Evolutionary conservation across 2,329 filamentous ascomycete genomes (phyloP), one percentile per base, ranked within the genome.

Genomic region (Mollisiaceae sp.): DNA sequence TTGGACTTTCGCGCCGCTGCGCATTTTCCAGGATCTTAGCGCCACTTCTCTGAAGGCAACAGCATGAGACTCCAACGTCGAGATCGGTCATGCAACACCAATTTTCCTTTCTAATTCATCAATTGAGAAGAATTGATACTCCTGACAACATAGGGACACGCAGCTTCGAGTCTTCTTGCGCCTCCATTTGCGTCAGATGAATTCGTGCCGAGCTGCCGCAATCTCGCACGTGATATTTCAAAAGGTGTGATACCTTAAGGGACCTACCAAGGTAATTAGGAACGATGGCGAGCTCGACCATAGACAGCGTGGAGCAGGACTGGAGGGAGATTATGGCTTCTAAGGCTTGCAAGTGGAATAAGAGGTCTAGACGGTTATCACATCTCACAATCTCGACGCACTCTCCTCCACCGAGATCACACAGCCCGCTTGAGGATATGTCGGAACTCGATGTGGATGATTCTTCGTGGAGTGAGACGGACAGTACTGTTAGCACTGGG

Each of bases 331-430:
- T 57, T 22, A 15, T 57, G 15, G 55, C 32, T 36, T 57, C 36
- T 3, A 57, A 57, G 36, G 55, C 55, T 5, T 39, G 55, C 35
- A 57, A 57, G 55, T 41, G 55, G 55, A 36, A 38, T 57, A 36
- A 22, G 55, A 57, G 14, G 14, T 57, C 55, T 22, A 38, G 32
- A 41, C 55, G 36, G 12, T 27, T 39, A 6, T 20, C 15, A 12
- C 32, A 57, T 57, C 55, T 57, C 35, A 57, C 55, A 8, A 38
- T 57, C 12, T 57, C 55, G n/a, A 57, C 55, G 35, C 32, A 57
- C 27, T 41, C 55, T 15, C 32, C 55, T 15, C 32, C 55, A 20
- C n/a, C 55, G 15, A 41, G 55, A n/a, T 22, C n/a, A 38, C 5
- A 12, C 18, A 57, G 55, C 20, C 55, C 55, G n/a, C 18, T 14